Evolutionary conservation across 2,329 filamentous ascomycete species (phyloP), one percentile per base, ranked within the genome.

Genomic region (Fusarium poae): DNA sequence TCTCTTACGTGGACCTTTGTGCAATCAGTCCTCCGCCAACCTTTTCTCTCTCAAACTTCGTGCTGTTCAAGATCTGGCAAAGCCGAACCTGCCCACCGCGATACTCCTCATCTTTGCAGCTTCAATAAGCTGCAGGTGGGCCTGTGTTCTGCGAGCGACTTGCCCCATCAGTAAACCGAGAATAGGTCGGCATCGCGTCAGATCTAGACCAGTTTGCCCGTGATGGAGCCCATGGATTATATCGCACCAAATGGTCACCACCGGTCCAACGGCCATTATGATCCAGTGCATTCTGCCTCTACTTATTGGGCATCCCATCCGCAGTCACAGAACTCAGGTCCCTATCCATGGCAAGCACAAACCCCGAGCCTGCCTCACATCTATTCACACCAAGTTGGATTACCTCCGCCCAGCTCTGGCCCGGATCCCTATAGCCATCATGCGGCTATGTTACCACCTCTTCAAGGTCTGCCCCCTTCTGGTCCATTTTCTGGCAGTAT

Each of bases 181-280:
- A 35, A 40, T 53, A 57, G 44, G 43, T 29, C 45, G 35, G 35
- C 25, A 62, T 48, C 32, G 34, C 53, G 62, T 48, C 53, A 39
- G 51, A 63, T 18, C 18, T 34, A 16, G 18, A 16, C 23, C 53
- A 42, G 37, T 43, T 67, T 37, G 52, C 46, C 35, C 52, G 44
- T 39, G 39, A 77, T 77, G 75, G 75, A 77, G 67, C 72, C 68
- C 18, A 72, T 74, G 67, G 72, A 77, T 34, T 73, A 72, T 55
- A 57, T 74, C 37, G 49, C 72, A 45, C 67, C 60, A 42, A 65
- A 71, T 54, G 66, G 70, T 40, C 63, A 72, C 43, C 60, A 67
- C 40, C 69, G 72, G 45, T 45, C 68, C 39, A 50, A 54, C n/a
- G 54, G 71, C 20, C 73, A 74, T 50, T 74, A 74, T 50, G 75